phyloP scores from a whole-genome alignment of 2,329 filamentous ascomycete species.

The Colletotrichum sp. region DNA sequence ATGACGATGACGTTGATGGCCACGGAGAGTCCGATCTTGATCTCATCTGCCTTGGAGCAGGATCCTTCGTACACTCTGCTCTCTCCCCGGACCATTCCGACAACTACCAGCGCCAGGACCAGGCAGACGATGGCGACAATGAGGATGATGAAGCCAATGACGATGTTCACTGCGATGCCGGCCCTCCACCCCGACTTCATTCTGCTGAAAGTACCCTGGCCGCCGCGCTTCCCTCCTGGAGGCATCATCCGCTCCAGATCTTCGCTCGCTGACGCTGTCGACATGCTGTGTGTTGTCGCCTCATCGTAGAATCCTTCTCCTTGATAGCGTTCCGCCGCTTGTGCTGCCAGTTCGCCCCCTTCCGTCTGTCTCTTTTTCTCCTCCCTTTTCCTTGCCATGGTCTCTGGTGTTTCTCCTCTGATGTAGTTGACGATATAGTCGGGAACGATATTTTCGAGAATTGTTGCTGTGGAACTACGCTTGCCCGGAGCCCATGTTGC shows the following conservation, averaged over 20 bases:
- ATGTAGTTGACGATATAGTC: slow-evolving; percentile 62
- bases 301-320: slow-evolving; percentile 11
- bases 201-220: slow-evolving; percentile 27
- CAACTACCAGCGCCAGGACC: slow-evolving; percentile 38
- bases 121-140: slow-evolving; percentile 43
- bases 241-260: slow-evolving; percentile 18
- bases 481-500: slow-evolving; percentile 22
- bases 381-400: slow-evolving; percentile 49
- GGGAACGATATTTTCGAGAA: slow-evolving; percentile 47
- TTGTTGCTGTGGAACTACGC: slow-evolving; percentile 16
- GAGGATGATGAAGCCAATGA: slow-evolving; percentile 43
- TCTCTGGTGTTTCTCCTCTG: slow-evolving; percentile 60
- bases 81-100: slow-evolving; percentile 36
- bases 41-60: slow-evolving; percentile 37
- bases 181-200: slow-evolving; percentile 50
- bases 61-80: slow-evolving; percentile 42
- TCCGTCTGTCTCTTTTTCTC: slow-evolving; percentile 33
- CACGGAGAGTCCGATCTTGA: slow-evolving; percentile 48
- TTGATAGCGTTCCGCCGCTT: neutral
- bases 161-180: slow-evolving; percentile 48
- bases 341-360: slow-evolving; percentile 30
- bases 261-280: slow-evolving; percentile 5
- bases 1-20: slow-evolving; percentile 48
- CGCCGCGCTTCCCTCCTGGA: slow-evolving; percentile 22
- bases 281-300: slow-evolving; percentile 3